These are phyloP conservation scores for Chlorella sp. DNA, from an alignment of 139 green algal genomes.

Conservation along the genomic window DNA sequence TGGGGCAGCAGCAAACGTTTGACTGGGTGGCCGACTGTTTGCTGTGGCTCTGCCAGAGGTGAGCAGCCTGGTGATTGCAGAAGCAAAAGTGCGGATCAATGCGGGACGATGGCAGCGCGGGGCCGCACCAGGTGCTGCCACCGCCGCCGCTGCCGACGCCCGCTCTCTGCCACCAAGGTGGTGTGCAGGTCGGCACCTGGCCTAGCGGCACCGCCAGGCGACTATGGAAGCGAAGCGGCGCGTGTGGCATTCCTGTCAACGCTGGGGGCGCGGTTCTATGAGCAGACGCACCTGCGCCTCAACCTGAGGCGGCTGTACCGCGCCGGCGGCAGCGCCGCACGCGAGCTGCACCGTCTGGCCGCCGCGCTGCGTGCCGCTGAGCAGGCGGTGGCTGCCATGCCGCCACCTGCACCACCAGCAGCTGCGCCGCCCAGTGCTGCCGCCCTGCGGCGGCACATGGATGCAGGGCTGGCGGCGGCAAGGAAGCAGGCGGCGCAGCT, in stretches of 20 bases:
- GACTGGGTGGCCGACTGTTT: conserved; percentile 88
- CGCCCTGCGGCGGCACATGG: not conserved
- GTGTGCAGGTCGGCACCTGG: not conserved
- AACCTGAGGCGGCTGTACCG: conserved; percentile 88
- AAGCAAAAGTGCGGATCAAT: not conserved
- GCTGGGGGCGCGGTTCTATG: conserved; percentile 66
- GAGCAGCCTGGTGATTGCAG: not conserved
- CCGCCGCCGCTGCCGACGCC: not conserved
- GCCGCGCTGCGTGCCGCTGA: not conserved
- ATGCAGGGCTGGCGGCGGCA: conserved; percentile 39
- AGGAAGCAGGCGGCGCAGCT: not conserved
- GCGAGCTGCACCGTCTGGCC: conserved; percentile 85
- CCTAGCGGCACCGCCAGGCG: conserved; percentile 16
- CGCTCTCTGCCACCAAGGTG: not conserved
- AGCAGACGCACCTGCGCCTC: conserved; percentile 81
- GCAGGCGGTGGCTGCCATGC: not conserved
- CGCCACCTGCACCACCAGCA: not conserved
- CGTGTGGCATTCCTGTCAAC: conserved; percentile 80
- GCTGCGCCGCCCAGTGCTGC: not conserved
- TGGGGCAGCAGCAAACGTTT: conserved; percentile 71
- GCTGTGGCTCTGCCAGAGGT: conserved; percentile 84
- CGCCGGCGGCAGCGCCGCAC: conserved; percentile 76
- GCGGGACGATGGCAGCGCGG: too few species aligned
- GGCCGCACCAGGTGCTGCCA: not conserved
- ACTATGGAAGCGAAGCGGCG: conserved; percentile 81